These are phyloP conservation scores for Aechmea fasciata DNA, from an alignment of 176 grass and related monocot genomes.

Conservation along the genomic window DNA sequence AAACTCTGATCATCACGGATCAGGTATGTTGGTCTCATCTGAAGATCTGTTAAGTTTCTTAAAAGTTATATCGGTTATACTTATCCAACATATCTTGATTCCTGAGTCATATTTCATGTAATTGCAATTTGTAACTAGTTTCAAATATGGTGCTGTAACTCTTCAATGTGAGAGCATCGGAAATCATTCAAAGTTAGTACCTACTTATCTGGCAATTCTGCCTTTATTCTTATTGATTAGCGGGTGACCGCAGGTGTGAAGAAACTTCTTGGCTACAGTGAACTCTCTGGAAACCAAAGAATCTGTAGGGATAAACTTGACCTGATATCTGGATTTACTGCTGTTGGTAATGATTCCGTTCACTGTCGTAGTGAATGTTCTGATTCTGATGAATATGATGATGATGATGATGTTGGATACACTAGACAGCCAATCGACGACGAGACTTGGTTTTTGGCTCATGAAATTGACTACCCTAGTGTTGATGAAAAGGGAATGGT, in stretches of 20 bases:
- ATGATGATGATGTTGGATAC: conserved; percentile 58
- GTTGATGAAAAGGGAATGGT: conserved; percentile 76
- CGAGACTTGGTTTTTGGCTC: conserved; percentile 91
- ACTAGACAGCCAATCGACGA: conserved; percentile 92
- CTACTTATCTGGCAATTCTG: too few relatives aligned
- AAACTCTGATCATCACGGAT: conserved; percentile 44
- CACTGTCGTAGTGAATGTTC: conserved; percentile 91
- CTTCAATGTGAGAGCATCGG: too few relatives aligned
- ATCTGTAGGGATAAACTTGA: conserved; percentile 82
- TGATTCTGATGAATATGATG: conserved; percentile 62
- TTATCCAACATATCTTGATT: neutral
- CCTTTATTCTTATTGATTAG: conserved; percentile 1
- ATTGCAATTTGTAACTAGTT: too few relatives aligned
- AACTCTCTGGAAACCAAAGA: conserved; percentile 84
- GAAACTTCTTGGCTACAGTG: conserved; percentile 47
- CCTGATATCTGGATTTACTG: conserved; percentile 69
- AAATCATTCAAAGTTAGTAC: too few relatives aligned
- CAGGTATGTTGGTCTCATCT: conserved; percentile 38
- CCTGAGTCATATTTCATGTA: too few relatives aligned
- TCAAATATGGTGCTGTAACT: too few relatives aligned
- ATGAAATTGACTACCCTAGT: conserved; percentile 93
- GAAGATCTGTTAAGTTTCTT: too few relatives aligned
- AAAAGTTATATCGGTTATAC: neutral
- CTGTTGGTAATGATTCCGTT: conserved; percentile 62
- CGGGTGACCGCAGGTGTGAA: conserved; percentile 48